A percentile compares a stretch with the other conserved stretches of the same genome.
Conservation (phyloP, 768 basidiomycete genomes). For the Leccinum sublutescens region DNA sequence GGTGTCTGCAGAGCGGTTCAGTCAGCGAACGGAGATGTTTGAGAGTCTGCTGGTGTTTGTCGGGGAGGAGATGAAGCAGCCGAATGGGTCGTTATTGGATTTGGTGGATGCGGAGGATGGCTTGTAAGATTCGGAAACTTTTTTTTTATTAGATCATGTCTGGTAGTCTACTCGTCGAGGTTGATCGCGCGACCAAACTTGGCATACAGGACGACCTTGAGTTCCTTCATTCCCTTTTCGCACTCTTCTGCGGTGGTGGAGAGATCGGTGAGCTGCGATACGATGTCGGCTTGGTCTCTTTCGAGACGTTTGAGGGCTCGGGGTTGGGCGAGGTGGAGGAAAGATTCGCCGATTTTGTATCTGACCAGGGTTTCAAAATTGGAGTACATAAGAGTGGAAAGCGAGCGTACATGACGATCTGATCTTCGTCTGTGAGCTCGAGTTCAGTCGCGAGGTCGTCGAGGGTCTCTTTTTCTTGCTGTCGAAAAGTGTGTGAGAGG, state of each 20-base stretch:
- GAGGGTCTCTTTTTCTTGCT: constrained; percentile 95
- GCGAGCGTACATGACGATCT: constrained; percentile 64
- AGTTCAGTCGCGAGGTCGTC: constrained; percentile 87
- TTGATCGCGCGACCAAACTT: constrained; percentile 95
- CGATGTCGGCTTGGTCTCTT: constrained; percentile 61
- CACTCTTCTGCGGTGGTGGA: constrained; percentile 57
- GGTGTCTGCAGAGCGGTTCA: constrained; percentile 50
- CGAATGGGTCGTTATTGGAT: constrained; percentile 59
- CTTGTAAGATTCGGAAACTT: constrained; percentile 12
- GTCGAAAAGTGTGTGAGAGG: background rate
- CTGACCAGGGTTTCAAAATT: constrained; percentile 44
- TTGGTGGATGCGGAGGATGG: constrained; percentile 46
- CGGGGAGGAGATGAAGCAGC: constrained; percentile 63
- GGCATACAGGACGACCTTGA: constrained; percentile 79
- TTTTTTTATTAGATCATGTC: background rate
- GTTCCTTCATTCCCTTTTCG: constrained; percentile 73
- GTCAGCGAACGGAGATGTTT: constrained; percentile 68
- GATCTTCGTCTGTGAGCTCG: constrained; percentile 85
- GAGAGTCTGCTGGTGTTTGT: constrained; percentile 65
- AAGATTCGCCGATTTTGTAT: constrained; percentile 89
- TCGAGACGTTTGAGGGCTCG: constrained; percentile 72
- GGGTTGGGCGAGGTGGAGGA: constrained; percentile 71
- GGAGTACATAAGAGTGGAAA: constrained; percentile 49
- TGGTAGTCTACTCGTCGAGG: constrained; percentile 62
- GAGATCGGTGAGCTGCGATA: constrained; percentile 51